phyloP scores from a whole-genome alignment of 2,329 filamentous ascomycete species.

The Penicillium sp. region DNA sequence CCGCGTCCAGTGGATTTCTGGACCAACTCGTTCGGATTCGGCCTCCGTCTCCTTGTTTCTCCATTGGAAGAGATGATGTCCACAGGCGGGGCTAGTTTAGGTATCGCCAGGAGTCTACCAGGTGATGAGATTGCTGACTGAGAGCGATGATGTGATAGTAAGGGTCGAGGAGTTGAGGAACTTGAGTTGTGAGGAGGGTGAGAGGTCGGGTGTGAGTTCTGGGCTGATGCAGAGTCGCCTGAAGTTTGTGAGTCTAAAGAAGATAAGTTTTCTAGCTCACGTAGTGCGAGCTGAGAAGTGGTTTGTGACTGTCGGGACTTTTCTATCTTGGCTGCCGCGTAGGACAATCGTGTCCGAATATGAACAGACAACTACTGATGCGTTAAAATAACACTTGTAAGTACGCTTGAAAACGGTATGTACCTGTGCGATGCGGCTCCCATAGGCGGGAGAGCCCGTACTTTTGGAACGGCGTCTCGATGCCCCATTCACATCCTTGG shows the following conservation, averaged over 20 bases:
- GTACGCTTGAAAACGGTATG: conserved; percentile 22
- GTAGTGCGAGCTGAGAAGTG: conserved; percentile 18
- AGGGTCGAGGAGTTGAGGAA: conserved; percentile 10
- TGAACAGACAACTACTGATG: conserved; percentile 69
- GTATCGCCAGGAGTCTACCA: conserved; percentile 27
- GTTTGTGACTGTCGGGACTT: conserved; percentile 81
- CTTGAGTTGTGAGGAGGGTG: conserved; percentile 18
- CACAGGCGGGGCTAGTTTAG: conserved; percentile 49
- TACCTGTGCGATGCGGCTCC: conserved; percentile 79
- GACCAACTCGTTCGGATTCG: conserved; percentile 40
- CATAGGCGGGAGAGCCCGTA: conserved; percentile 68
- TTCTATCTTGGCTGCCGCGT: conserved; percentile 92
- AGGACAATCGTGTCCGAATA: conserved; percentile 80
- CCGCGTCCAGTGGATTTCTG: conserved; percentile 23
- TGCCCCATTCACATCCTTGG: conserved; percentile 40
- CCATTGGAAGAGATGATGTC: conserved; percentile 45
- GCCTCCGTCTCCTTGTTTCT: conserved; percentile 39
- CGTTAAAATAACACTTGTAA: conserved; percentile 24
- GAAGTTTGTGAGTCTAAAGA: conserved; percentile 57
- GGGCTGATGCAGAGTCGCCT: conserved; percentile 65
- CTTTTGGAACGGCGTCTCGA: conserved; percentile 67
- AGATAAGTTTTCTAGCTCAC: conserved; percentile 19
- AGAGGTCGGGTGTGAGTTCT: conserved; percentile 22
- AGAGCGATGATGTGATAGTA: conserved; percentile 18
- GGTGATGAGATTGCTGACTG: conserved; percentile 27